These are phyloP conservation scores for Salvia rosmarinus DNA, from an alignment of 257 asterid species.

Conservation along the genomic window DNA sequence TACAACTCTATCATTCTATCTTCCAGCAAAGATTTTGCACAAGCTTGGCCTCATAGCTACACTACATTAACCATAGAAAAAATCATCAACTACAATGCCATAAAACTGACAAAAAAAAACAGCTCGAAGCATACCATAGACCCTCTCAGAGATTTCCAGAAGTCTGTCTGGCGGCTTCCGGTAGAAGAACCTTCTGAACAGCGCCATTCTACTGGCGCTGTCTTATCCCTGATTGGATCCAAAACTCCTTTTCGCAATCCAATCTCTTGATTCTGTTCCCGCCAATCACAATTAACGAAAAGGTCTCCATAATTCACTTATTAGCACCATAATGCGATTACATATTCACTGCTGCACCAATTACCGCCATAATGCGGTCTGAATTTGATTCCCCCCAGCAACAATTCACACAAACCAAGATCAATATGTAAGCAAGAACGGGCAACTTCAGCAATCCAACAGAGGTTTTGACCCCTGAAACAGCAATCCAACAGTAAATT, in stretches of 20 bases:
- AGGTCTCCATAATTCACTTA: conserved; percentile 47
- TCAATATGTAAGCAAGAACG: conserved; percentile 22
- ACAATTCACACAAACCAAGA: conserved; percentile 2
- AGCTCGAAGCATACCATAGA: conserved; percentile 67
- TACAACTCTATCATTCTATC: conserved; percentile 2
- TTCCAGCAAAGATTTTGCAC: conserved; percentile 9
- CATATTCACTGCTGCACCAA: conserved; percentile 24
- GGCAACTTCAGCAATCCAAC: conserved; percentile 27
- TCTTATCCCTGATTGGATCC: conserved; percentile 67
- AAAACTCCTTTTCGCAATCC: conserved; percentile 49
- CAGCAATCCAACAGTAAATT: conserved; percentile 33
- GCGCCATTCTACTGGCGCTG: conserved; percentile 99
- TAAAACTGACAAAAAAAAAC: conserved; percentile 16
- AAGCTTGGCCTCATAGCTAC: conserved; percentile 2
- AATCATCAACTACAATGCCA: conserved; percentile 16
- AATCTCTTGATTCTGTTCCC: conserved; percentile 17
- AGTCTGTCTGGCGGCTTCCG: conserved; percentile 99
- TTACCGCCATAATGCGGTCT: conserved; percentile 39
- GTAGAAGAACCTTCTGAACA: conserved; percentile 95
- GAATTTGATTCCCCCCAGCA: conserved; percentile 13
- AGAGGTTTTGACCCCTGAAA: conserved; percentile 37
- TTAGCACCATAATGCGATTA: conserved; percentile 39
- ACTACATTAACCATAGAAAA: conserved; percentile 22
- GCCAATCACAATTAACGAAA: conserved; percentile 29
- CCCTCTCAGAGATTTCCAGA: conserved; percentile 97